Conservation (phyloP, 371 early-diverging fungal genomes). For the Paraphysoderma sedebokerense region DNA sequence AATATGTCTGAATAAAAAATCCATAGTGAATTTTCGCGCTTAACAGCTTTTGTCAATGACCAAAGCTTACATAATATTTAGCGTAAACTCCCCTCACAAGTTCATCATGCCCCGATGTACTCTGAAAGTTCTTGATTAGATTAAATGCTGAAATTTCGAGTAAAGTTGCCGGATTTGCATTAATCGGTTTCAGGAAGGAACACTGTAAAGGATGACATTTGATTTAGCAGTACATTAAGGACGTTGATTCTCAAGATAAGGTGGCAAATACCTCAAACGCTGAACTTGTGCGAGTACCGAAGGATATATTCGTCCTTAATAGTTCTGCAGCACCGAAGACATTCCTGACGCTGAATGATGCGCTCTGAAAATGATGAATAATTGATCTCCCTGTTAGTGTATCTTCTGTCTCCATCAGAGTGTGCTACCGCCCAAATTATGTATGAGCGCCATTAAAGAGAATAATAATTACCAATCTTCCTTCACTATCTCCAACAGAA, state of each 20-base stretch:
- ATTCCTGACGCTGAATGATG: conserved; percentile 46
- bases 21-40: too few species aligned
- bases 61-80: too few species aligned
- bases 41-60: too few species aligned
- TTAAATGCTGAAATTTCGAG: conserved; percentile 19
- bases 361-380: too few species aligned
- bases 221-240: background rate
- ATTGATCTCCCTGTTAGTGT: too few species aligned
- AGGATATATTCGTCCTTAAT: conserved; percentile 43
- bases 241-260: background rate
- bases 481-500: conserved; percentile 65
- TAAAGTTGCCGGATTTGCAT: conserved; percentile 18
- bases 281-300: conserved; percentile 51
- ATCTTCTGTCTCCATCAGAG: too few species aligned
- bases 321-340: conserved; percentile 71
- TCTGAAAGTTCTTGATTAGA: conserved; percentile 8
- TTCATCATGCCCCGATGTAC: conserved; percentile 24
- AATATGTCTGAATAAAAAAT: background rate
- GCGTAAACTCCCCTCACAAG: conserved; percentile 11
- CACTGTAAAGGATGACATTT: conserved; percentile 13
- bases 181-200: conserved; percentile 15
- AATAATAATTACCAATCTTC: too few species aligned
- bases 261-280: conserved; percentile 36
- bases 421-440: too few species aligned
- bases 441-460: too few species aligned